Base-by-base conservation (phyloP, 352 stramenopile species). In the Pythium folliculosum region DNA sequence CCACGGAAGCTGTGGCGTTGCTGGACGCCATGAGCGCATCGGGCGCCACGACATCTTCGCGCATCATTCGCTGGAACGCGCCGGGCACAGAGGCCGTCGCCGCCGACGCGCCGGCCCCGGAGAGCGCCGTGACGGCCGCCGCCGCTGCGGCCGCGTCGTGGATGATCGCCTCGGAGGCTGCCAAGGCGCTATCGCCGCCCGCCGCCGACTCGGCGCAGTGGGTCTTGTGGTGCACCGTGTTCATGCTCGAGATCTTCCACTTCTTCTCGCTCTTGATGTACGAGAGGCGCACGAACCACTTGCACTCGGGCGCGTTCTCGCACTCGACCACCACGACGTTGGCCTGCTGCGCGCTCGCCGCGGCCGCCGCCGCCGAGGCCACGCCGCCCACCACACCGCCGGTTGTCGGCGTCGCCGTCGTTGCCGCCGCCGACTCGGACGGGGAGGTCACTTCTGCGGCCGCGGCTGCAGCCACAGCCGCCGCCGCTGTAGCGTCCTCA, bases 221-320 rank as follows among this genome's bases (percentile, higher is more conserved):
- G n/a, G 61, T 84, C 68, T 81, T 84, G 65, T 89, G 80, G 61
- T 91, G 83, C 45, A 76, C 63, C 55, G 75, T 75, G 69, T 81
- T 90, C 77, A 89, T 85, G 50, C 80, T 90, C 14, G 83, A 90
- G 54, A 91, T 84, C 62, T 88, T 89, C 83, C 83, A 91, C 56
- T 84, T 79, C 49, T 82, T 80, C 50, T 90, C 83, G 54, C 73
- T 82, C 70, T 88, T 89, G 56, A 82, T 69, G 59, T 82, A 86
- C 49, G 71, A 74, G 49, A 91, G 65, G 5, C 78, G 77, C 72
- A 91, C 83, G 53, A 90, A 91, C 83, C 83, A 91, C 66, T 89
- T 91, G 77, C 83, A 91, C 54, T 71, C 64, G 9, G 83, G 83
- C 35, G 83, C 80, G 61, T 81, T 80, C 59, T 82, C 78, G 60